These are phyloP conservation scores for Thielaviopsis populi DNA, from an alignment of 2,329 filamentous ascomycete species.

Conservation along the genomic window DNA sequence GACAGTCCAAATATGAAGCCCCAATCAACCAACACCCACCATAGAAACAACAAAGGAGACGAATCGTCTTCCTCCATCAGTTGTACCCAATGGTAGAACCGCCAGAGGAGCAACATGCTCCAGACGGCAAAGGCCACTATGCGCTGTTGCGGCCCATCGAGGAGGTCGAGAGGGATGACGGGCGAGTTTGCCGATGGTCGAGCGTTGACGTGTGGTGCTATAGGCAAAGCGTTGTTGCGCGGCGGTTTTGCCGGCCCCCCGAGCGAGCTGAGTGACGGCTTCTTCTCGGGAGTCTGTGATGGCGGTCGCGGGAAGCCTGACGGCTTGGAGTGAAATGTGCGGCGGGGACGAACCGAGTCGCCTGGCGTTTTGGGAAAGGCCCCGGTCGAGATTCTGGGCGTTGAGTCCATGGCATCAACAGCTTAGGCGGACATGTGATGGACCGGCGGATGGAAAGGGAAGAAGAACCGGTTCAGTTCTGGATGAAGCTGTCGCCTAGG, in stretches of 20 bases:
- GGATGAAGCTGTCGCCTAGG: neutral
- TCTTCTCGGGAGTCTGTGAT: conserved; percentile 8
- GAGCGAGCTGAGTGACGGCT: neutral
- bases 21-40: conserved; percentile 83
- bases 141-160: conserved; percentile 84
- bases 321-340: conserved; percentile 12
- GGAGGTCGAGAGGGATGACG: conserved; percentile 61
- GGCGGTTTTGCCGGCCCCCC: neutral
- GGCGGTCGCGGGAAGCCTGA: conserved; percentile 9
- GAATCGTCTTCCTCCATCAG: conserved; percentile 68
- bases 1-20: conserved; percentile 78
- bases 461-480: neutral
- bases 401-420: conserved; percentile 13
- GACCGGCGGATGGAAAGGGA: neutral
- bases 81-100: conserved; percentile 71
- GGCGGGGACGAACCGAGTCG: conserved; percentile 15
- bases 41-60: conserved; percentile 81
- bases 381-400: conserved; percentile 15
- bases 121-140: conserved; percentile 78
- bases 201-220: conserved; percentile 29
- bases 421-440: conserved; percentile 8
- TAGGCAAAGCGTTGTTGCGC: conserved; percentile 27
- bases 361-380: conserved; percentile 16
- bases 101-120: conserved; percentile 59
- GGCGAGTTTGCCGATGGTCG: conserved; percentile 33